phyloP scores from a whole-genome alignment of 257 asterid species.

The Solanum bulbocastanum region DNA sequence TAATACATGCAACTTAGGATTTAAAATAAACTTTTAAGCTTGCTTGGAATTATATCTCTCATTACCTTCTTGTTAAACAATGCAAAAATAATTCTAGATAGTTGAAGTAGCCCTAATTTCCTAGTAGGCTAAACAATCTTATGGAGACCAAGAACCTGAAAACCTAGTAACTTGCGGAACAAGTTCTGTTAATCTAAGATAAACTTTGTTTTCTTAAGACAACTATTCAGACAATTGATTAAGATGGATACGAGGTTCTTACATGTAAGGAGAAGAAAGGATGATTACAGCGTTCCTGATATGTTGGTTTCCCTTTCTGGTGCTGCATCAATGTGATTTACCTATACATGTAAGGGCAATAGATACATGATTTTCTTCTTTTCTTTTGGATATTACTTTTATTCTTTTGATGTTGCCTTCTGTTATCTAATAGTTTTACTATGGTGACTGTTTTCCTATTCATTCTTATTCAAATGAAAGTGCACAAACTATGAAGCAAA shows the following conservation, averaged over 20 bases:
- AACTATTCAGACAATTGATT: not conserved
- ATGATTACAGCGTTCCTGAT: not conserved
- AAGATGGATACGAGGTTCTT: not conserved
- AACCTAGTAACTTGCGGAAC: not conserved
- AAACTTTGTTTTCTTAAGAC: not conserved
- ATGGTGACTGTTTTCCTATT: not conserved
- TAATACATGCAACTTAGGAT: not conserved
- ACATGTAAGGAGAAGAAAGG: not conserved
- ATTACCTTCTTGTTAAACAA: not conserved
- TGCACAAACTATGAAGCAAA: not conserved
- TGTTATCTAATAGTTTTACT: not conserved
- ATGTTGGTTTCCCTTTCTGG: not conserved
- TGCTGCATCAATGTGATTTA: not conserved
- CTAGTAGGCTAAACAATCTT: not conserved
- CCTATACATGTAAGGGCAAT: not conserved
- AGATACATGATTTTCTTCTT: not conserved
- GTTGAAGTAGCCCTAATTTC: not conserved
- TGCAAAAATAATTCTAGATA: not conserved
- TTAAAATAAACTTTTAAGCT: not conserved
- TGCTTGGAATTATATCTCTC: not conserved
- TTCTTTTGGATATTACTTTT: not conserved
- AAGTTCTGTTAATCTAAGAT: not conserved
- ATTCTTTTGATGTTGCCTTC: not conserved
- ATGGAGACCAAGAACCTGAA: not conserved
- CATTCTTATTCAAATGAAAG: not conserved